Percentiles rank a stretch among this genome's conserved stretches.
phyloP scores from a whole-genome alignment of 116 monocot species.

The Cymodocea nodosa region DNA sequence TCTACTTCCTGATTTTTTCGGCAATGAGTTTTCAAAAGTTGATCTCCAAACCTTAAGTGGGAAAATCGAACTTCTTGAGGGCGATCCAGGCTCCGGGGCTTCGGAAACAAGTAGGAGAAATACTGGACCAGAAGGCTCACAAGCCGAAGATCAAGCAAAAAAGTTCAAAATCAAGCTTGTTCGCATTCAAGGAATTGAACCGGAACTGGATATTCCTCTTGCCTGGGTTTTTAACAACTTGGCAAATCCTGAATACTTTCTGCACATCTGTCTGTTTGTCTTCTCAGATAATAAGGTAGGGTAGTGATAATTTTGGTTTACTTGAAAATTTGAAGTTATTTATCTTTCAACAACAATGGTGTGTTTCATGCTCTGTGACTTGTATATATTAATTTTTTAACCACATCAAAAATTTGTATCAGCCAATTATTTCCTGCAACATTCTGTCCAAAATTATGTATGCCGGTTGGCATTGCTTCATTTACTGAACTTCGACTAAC shows the following conservation, averaged over 20 bases:
- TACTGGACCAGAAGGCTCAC: neutral
- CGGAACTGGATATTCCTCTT: constrained; percentile 52
- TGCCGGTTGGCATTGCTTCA: too few relatives aligned
- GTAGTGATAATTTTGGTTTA: neutral
- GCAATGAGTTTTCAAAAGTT: constrained; percentile 1
- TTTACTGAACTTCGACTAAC: too few relatives aligned
- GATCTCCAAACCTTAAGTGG: constrained; percentile 1
- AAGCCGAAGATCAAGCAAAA: neutral
- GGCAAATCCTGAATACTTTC: constrained; percentile 63
- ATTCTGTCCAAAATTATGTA: too few relatives aligned
- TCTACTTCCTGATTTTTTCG: constrained; percentile 59
- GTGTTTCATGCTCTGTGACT: too few relatives aligned
- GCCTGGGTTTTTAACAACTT: constrained; percentile 79
- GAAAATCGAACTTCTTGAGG: constrained; percentile 5
- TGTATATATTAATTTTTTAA: too few relatives aligned
- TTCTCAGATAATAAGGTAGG: neutral
- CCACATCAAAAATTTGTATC: too few relatives aligned
- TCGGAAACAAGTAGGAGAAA: constrained; percentile 4
- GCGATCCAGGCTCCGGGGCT: constrained; percentile 13
- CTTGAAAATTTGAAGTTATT: too few relatives aligned
- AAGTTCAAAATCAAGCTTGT: constrained; percentile 42
- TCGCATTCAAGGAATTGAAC: constrained; percentile 77
- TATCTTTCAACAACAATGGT: too few relatives aligned
- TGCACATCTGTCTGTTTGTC: constrained; percentile 54
- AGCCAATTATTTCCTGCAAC: too few relatives aligned